These are phyloP conservation scores for Cicer arietinum DNA, from an alignment of 306 rosid species.

Conservation along the genomic window DNA sequence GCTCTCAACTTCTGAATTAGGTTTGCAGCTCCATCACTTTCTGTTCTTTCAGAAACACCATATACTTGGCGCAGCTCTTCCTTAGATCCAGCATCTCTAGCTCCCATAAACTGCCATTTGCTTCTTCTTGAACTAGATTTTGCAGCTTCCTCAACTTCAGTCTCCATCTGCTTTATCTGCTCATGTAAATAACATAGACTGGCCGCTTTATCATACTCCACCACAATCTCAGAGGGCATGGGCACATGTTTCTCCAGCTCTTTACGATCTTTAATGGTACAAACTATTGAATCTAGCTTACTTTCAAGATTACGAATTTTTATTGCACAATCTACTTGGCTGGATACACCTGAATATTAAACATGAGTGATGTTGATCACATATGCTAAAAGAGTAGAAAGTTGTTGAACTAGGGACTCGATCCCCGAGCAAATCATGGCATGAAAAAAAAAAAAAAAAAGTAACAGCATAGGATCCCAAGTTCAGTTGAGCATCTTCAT, in stretches of 20 bases:
- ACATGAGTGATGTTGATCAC: slow-evolving; percentile 26
- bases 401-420: slow-evolving; percentile 7
- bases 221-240: slow-evolving; percentile 94
- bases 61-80: slow-evolving; percentile 97
- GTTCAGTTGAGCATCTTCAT: slow-evolving; percentile 25
- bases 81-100: slow-evolving; percentile 99
- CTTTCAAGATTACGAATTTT: slow-evolving; percentile 99
- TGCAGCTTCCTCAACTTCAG: slow-evolving; percentile 98
- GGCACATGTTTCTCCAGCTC: slow-evolving; percentile 99
- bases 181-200: slow-evolving; percentile 92
- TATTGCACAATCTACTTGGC: slow-evolving; percentile 96
- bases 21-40: slow-evolving; percentile 99
- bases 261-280: slow-evolving; percentile 95
- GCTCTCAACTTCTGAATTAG: slow-evolving; percentile 95
- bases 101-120: slow-evolving; percentile 99
- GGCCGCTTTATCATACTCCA: slow-evolving; percentile 93
- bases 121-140: slow-evolving; percentile 93
- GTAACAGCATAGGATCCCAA: slow-evolving; percentile 28
- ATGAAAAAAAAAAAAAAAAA: slow-evolving; percentile 4
- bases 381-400: slow-evolving; percentile 21
- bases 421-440: slow-evolving; percentile 30
- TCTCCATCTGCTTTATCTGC: slow-evolving; percentile 94
- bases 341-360: slow-evolving; percentile 88
- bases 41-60: slow-evolving; percentile 98
- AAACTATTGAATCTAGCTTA: slow-evolving; percentile 93